phyloP scores from a whole-genome alignment of 495 filamentous ascomycete species.

The Cercophora newfieldiana region DNA sequence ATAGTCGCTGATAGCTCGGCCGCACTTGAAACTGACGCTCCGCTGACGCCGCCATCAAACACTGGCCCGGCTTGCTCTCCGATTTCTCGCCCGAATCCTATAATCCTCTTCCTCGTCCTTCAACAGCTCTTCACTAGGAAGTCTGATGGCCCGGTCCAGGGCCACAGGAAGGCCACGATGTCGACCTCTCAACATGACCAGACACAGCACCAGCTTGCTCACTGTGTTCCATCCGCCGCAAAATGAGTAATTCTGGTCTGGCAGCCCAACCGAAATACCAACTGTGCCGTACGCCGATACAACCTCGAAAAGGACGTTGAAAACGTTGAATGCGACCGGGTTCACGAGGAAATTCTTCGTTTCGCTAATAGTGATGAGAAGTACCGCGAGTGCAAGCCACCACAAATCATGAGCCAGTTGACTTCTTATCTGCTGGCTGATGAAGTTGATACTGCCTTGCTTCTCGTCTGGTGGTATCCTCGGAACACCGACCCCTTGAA shows the following conservation, averaged over 20 bases:
- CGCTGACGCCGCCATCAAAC: too few relatives aligned
- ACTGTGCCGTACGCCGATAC: conserved; percentile 85
- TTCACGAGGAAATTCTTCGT: conserved; percentile 62
- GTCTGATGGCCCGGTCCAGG: conserved; percentile 73
- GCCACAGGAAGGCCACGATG: conserved; percentile 81
- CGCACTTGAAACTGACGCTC: too few relatives aligned
- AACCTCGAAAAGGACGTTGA: conserved; percentile 85
- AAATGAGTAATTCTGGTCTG: conserved; percentile 68
- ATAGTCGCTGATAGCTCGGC: too few relatives aligned
- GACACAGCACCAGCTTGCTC: conserved; percentile 75
- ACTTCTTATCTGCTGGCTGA: conserved; percentile 69
- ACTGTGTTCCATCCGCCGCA: conserved; percentile 68
- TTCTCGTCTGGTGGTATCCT: conserved; percentile 13
- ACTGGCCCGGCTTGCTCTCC: background rate
- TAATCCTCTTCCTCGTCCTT: conserved; percentile 46
- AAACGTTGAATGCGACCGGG: conserved; percentile 71
- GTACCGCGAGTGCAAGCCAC: conserved; percentile 75
- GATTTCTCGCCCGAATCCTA: conserved; percentile 28
- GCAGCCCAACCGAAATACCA: conserved; percentile 73
- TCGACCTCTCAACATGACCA: conserved; percentile 60
- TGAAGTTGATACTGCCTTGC: conserved; percentile 46
- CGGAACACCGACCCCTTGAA: conserved; percentile 39
- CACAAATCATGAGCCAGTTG: conserved; percentile 86
- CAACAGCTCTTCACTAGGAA: conserved; percentile 62
- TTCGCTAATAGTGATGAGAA: conserved; percentile 76